Conservation (phyloP, 352 stramenopile species). For the Globisporangium parvum region DNA sequence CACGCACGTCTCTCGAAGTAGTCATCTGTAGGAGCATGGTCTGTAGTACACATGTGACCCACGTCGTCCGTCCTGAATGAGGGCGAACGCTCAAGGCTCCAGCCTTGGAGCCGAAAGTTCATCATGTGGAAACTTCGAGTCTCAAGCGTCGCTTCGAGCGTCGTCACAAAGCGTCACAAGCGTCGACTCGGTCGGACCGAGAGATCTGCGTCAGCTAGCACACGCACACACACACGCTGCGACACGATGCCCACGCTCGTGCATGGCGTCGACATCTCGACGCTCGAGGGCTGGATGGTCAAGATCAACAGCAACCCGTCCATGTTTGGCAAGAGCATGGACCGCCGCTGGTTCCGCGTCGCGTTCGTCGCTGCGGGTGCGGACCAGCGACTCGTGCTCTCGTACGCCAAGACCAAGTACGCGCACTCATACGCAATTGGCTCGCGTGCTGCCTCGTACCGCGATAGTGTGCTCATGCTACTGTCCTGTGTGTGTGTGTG, state of each 20-base stretch:
- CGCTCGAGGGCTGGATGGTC: slow-evolving; percentile 80
- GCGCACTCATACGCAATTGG: slow-evolving; percentile 1
- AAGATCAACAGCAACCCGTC: slow-evolving; percentile 85
- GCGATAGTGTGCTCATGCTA: neutral
- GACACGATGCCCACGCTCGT: slow-evolving; percentile 26
- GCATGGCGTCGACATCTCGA: slow-evolving; percentile 77
- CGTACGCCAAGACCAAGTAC: slow-evolving; percentile 79
- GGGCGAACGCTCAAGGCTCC: no score
- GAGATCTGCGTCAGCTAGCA: no score
- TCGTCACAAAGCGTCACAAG: no score
- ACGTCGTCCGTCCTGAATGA: no score
- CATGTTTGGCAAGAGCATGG: slow-evolving; percentile 73
- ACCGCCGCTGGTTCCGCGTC: slow-evolving; percentile 75
- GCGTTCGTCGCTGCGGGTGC: slow-evolving; percentile 37
- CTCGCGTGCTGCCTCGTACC: neutral
- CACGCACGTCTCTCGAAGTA: neutral
- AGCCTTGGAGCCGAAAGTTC: no score
- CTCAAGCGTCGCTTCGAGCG: no score
- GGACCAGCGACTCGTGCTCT: slow-evolving; percentile 66
- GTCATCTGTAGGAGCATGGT: neutral
- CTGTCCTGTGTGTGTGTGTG: no score
- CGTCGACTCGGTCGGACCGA: no score
- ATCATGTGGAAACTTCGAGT: no score
- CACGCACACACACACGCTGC: neutral
- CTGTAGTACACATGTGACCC: no score